These are phyloP conservation scores for Candida piceae DNA, from an alignment of 805 yeast genomes.

Conservation along the genomic window DNA sequence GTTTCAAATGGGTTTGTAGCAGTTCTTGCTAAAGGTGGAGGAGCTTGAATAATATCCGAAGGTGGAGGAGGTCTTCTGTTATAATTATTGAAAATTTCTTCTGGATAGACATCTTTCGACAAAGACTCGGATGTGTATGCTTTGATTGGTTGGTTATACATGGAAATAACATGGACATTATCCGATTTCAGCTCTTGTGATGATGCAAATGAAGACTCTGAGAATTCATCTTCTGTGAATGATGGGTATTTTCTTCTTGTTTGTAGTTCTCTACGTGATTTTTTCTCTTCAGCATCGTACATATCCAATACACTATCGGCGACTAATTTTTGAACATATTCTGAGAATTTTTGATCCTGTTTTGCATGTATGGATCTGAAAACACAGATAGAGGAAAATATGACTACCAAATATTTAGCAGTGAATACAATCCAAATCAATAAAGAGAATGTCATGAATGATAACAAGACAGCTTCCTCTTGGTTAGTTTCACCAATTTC, in stretches of 20 bases:
- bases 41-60: neutral
- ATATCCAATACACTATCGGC: conserved; percentile 22
- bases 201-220: conserved; percentile 13
- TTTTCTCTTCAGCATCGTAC: conserved; percentile 22
- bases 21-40: neutral
- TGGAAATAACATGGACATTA: neutral
- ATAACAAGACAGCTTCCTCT: conserved; percentile 64
- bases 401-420: conserved; percentile 17
- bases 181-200: no score
- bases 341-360: conserved; percentile 1
- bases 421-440: conserved; percentile 66
- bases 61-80: neutral
- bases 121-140: neutral
- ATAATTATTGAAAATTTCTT: no score
- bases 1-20: neutral
- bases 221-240: conserved; percentile 3
- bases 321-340: neutral
- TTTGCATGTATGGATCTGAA: conserved; percentile 9
- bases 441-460: conserved; percentile 73
- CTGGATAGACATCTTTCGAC: neutral
- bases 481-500: conserved; percentile 56
- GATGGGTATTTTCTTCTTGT: conserved; percentile 19
- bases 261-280: conserved; percentile 7
- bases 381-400: conserved; percentile 20
- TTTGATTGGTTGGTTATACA: neutral